Base-by-base conservation (phyloP, 805 yeast species). In the Metschnikowia santaceciliae region DNA sequence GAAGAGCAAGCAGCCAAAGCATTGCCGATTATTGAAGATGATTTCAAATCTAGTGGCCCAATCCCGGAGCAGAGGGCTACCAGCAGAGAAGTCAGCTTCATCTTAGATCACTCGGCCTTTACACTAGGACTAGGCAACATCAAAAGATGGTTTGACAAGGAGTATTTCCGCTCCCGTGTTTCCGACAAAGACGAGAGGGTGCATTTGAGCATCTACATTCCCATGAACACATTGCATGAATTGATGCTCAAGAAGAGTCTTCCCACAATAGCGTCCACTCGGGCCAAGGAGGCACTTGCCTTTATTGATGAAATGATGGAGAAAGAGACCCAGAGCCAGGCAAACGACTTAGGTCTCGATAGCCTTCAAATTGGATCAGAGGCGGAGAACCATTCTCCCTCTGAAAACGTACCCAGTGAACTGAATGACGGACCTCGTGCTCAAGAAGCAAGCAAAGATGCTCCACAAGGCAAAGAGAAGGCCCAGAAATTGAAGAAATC, bases 71-170 rank as follows among this genome's bases (percentile, higher is more conserved):
- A 23, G 14, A 13, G 17, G 17, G 32, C 35, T 3, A 36, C 14
- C 23, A 19, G 6, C 17, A 46, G 68, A 35, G 41, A 52, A 3
- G 61, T 68, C 15, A 68, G 70, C 61, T 72, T 84, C 52, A 81
- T 86, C 17, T 59, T 86, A 39, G 91, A 86, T 61, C 86, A 84
- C 19, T 78, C 88, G 6, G 83, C 88, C 2, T 74, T 86, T 54
- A 81, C 82, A 17, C 79, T 83, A 49, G 92, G 90, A 1, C 71
- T 86, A 42, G 88, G 88, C 0, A 82, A 81, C 58, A 74, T 86
- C 60, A 81, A 81, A 61, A 68, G 81, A 58, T 86, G 90, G 90
- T 72, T 76, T 51, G 68, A 74, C 45, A 60, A 71, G 55, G 62
- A 72, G 45, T 70, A 67, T 47, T 62, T 70, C 34, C 54, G 54